These are phyloP conservation scores for Penicillium fuscoglaucum DNA, from an alignment of 2,329 filamentous ascomycete genomes.

Conservation along the genomic window DNA sequence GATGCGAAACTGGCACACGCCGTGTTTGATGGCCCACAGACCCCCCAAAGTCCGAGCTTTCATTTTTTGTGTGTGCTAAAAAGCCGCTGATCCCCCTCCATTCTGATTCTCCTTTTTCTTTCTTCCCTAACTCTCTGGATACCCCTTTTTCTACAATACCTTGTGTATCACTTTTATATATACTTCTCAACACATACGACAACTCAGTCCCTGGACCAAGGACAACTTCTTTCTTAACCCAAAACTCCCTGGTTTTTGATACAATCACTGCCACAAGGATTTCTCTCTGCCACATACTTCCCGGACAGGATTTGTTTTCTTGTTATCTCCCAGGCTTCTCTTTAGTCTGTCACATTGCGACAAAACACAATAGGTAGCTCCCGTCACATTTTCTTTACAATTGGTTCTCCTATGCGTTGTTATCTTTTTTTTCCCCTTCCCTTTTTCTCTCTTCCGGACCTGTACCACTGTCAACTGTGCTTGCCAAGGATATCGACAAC, in stretches of 20 bases:
- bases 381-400: constrained; percentile 37
- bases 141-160: constrained; percentile 14
- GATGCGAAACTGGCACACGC: constrained; percentile 25
- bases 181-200: not conserved
- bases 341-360: constrained; percentile 28
- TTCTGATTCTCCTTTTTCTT: constrained; percentile 14
- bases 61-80: constrained; percentile 22
- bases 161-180: constrained; percentile 2
- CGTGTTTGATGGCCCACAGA: constrained; percentile 22
- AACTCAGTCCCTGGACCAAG: constrained; percentile 17
- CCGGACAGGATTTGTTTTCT: constrained; percentile 39
- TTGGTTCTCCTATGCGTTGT: constrained; percentile 25
- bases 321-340: constrained; percentile 31
- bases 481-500: constrained; percentile 15
- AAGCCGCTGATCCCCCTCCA: constrained; percentile 23
- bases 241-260: constrained; percentile 26
- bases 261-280: constrained; percentile 29
- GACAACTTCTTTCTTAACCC: constrained; percentile 10
- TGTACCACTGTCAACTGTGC: constrained; percentile 23
- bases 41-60: constrained; percentile 16
- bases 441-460: constrained; percentile 20
- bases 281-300: constrained; percentile 29
- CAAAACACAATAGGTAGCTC: constrained; percentile 45
- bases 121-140: constrained; percentile 21
- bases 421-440: constrained; percentile 10